phyloP scores from a whole-genome alignment of 805 yeast genomes.

The Ogataea ganodermae region DNA sequence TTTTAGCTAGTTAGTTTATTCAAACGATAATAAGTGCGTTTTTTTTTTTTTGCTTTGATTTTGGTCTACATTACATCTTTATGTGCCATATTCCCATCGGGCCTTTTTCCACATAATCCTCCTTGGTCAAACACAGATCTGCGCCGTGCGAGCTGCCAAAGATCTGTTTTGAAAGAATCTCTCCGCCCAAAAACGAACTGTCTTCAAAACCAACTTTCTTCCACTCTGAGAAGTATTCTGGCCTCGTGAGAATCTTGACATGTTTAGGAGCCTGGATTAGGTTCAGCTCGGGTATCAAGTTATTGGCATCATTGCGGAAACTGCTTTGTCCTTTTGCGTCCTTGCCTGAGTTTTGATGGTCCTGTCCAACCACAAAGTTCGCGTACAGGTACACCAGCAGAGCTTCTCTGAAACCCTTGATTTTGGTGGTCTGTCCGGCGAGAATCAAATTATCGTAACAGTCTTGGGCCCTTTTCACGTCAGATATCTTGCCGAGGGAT shows the following conservation, averaged over 20 bases:
- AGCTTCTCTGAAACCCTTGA: conserved; percentile 76
- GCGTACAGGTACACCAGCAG: conserved; percentile 53
- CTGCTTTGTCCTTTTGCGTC: conserved; percentile 22
- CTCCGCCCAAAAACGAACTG: conserved; percentile 80
- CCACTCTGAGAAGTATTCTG: conserved; percentile 96
- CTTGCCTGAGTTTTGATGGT: conserved; percentile 15
- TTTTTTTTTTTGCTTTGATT: conserved; percentile 2
- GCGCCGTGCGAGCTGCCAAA: conserved; percentile 65
- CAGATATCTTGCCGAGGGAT: conserved; percentile 55
- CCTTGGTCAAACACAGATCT: conserved; percentile 67
- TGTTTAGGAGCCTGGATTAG: conserved; percentile 76
- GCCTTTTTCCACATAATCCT: conserved; percentile 74
- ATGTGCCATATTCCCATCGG: conserved; percentile 76
- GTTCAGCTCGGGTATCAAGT: conserved; percentile 28
- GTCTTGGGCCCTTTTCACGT: conserved; percentile 71
- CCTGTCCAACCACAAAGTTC: conserved; percentile 28
- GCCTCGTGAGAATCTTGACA: conserved; percentile 66
- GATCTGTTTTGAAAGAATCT: conserved; percentile 83
- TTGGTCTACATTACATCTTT: conserved; percentile 23
- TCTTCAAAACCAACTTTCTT: conserved; percentile 78
- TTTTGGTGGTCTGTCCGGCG: conserved; percentile 74
- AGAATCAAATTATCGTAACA: conserved; percentile 82
- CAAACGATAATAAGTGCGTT: neutral
- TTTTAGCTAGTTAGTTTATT: neutral
- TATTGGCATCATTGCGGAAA: conserved; percentile 34